Base-by-base conservation (phyloP, 129 eudicot species). In the Saposhnikovia divaricata region DNA sequence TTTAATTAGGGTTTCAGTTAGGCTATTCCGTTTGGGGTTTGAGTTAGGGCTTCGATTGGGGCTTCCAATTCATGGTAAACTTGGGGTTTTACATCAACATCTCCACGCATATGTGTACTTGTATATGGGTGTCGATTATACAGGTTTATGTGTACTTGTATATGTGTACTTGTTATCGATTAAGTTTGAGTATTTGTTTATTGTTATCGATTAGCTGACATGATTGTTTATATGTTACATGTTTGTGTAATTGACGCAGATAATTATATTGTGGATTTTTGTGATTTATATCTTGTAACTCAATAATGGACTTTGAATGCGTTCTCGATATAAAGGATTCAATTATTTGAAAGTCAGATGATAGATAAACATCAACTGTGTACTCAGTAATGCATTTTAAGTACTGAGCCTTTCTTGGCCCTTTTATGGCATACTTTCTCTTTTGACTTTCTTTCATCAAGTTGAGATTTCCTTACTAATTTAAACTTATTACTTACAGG, bases 401-500 rank as follows among this genome's bases (percentile, higher is more conserved):
- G 18, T 21, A 55, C 10, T 19, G 63, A 55, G 2, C 9, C 63
- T 19, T 55, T 57, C 65, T 1, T 57, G 65, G 27, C 0, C 28
- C 31, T 59, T 7, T 48, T 43, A 40, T 31, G 34, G 12, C 25
- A 43, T 43, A 53, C 65, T 16, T 31, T 48, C 44, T 76, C 9
- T 75, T 34, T 48, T 46, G 14, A 76, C 31, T 37, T 38, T 55
- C 37, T 77, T 57, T 23, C 28, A 57, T 77, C 21, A 51, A 34
- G 12, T 47, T 59, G 31, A 18, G 14, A 40, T 71, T 31, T 31
- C 23, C 43, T 5, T 28, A 27, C 31, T 47, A 43, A 69, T 9
- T 74, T 40, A 19, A 72, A 25, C 50, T 50, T 81, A 61, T 83
- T 79, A 73, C 68, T 25, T 85, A 40, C 83, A 94, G 97, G 97